phyloP scores from a whole-genome alignment of 2,329 filamentous ascomycete species.

The Hypomyces rosellus region DNA sequence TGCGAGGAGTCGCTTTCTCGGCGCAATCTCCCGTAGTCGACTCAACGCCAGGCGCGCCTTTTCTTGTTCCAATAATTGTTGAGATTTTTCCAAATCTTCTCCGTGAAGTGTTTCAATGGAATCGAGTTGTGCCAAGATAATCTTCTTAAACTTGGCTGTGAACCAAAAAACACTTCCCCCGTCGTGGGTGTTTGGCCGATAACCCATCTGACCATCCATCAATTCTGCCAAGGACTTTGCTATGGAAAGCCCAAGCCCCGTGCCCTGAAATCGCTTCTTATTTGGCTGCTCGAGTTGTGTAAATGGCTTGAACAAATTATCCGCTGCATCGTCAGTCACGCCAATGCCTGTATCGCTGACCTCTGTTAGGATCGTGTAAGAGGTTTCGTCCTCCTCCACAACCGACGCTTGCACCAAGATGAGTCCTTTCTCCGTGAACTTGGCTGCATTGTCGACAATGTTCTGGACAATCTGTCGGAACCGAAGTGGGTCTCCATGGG shows the following conservation, averaged over 20 bases:
- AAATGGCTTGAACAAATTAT: constrained; percentile 49
- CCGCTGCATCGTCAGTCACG: constrained; percentile 36
- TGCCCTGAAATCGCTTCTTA: constrained; percentile 49
- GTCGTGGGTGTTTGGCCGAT: constrained; percentile 36
- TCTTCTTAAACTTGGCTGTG: constrained; percentile 35
- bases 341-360: constrained; percentile 51
- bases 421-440: constrained; percentile 53
- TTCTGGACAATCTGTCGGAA: constrained; percentile 59
- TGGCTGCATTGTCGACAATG: constrained; percentile 53
- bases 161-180: constrained; percentile 49
- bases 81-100: constrained; percentile 2
- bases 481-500: constrained; percentile 51
- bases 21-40: constrained; percentile 30
- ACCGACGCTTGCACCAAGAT: constrained; percentile 39
- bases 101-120: constrained; percentile 18
- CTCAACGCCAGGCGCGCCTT: constrained; percentile 5
- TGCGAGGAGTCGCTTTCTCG: constrained; percentile 33
- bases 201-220: constrained; percentile 45
- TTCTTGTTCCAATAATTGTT: constrained; percentile 21
- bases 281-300: constrained; percentile 48
- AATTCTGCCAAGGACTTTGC: constrained; percentile 50
- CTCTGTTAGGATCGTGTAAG: constrained; percentile 43
- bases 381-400: constrained; percentile 33
- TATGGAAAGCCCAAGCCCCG: constrained; percentile 51
- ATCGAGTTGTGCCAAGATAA: constrained; percentile 25